A percentile compares a stretch with the other conserved stretches of the same genome.
These are phyloP conservation scores for Endoconidiophora laricicola DNA, from an alignment of 2,329 filamentous ascomycete genomes.

Conservation along the genomic window DNA sequence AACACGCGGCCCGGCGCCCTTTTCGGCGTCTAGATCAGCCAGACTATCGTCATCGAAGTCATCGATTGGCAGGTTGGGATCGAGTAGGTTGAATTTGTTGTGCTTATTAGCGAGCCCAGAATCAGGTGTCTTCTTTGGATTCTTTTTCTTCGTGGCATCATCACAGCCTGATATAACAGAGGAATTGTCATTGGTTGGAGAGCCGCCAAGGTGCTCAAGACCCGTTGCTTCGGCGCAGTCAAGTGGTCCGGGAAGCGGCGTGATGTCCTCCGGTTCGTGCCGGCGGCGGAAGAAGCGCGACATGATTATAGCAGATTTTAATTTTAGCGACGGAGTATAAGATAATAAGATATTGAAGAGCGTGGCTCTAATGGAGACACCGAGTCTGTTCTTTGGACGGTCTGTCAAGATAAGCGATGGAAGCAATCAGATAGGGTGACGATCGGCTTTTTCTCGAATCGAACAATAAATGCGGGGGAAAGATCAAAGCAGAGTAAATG, in stretches of 20 bases:
- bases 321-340: background rate
- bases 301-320: background rate
- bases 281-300: conserved; percentile 27
- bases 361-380: too few species aligned
- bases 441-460: too few species aligned
- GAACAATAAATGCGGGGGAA: too few species aligned
- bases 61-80: conserved; percentile 48
- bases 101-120: background rate
- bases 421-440: too few species aligned
- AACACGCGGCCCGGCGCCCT: conserved; percentile 31
- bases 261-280: conserved; percentile 29
- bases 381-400: too few species aligned
- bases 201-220: conserved; percentile 27
- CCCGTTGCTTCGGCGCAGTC: conserved; percentile 25
- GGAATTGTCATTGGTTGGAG: conserved; percentile 34
- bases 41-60: conserved; percentile 36
- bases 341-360: background rate
- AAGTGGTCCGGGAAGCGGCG: conserved; percentile 24
- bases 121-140: background rate
- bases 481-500: too few species aligned
- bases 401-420: too few species aligned
- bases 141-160: background rate
- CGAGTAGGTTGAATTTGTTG: conserved; percentile 22
- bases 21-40: conserved; percentile 35
- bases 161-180: conserved; percentile 16